Evolutionary conservation across 179 eudicot species (phyloP).

Genomic region (Drosera spatulata): DNA sequence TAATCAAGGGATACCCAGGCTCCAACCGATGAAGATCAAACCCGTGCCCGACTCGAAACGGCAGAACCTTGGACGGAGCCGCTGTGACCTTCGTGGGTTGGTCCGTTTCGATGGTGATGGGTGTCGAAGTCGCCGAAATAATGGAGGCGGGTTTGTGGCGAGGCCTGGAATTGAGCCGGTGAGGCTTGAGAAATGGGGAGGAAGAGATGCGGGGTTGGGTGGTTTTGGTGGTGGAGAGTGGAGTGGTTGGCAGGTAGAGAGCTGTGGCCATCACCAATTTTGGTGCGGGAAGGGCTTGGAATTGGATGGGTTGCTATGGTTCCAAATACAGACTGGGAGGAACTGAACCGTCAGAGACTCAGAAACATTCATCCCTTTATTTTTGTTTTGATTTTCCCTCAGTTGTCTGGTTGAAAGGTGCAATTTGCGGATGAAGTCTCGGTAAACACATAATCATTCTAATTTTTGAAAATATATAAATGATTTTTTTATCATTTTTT

Average conservation of each 20-base stretch:
- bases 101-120: slow-evolving; percentile 27
- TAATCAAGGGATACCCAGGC: slow-evolving; percentile 92
- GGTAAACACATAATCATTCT: too few relatives aligned
- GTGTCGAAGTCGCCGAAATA: too few relatives aligned
- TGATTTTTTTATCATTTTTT: too few relatives aligned
- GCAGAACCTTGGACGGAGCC: slow-evolving; percentile 40
- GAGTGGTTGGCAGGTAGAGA: slow-evolving; percentile 5
- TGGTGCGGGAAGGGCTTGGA: background rate
- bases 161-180: slow-evolving; percentile 6
- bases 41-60: slow-evolving; percentile 92
- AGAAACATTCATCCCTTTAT: too few relatives aligned
- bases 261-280: slow-evolving; percentile 29
- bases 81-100: slow-evolving; percentile 8
- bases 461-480: too few relatives aligned
- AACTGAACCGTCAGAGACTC: too few relatives aligned
- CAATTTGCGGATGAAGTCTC: too few relatives aligned
- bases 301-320: too few relatives aligned
- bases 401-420: too few relatives aligned
- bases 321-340: too few relatives aligned
- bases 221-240: slow-evolving; percentile 11
- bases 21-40: slow-evolving; percentile 87
- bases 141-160: too few relatives aligned
- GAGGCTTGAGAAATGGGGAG: slow-evolving; percentile 9
- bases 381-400: too few relatives aligned
- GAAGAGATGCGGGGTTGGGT: slow-evolving; percentile 5